phyloP scores from a whole-genome alignment of 1,284 basidiomycete species.

The Xanthoconium separans region DNA sequence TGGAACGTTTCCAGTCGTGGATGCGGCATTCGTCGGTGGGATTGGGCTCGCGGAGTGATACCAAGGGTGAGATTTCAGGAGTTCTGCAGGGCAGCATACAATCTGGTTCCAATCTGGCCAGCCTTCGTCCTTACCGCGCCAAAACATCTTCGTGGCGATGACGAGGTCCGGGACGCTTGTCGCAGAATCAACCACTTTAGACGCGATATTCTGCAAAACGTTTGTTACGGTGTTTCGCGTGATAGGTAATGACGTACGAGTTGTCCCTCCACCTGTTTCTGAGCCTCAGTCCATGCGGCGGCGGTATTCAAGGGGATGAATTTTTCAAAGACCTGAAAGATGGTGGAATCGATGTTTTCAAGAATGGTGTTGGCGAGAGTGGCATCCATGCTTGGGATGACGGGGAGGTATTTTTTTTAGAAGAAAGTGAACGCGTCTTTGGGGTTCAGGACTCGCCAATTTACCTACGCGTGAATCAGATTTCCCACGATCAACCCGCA shows the following conservation, averaged over 20 bases:
- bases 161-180: neutral
- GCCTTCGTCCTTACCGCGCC: neutral
- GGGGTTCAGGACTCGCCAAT: neutral
- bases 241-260: neutral
- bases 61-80: neutral
- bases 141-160: neutral
- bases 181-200: neutral
- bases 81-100: neutral
- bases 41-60: neutral
- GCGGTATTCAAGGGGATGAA: neutral
- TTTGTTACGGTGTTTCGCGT: neutral
- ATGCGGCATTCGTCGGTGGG: neutral
- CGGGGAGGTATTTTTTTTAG: neutral
- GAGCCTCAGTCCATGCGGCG: neutral
- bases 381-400: neutral
- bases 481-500: neutral
- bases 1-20: neutral
- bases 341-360: neutral
- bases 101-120: neutral
- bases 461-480: neutral
- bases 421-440: neutral
- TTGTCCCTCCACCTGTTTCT: neutral
- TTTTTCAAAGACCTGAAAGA: neutral
- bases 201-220: neutral
- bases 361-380: neutral